A percentile compares a stretch with the other conserved stretches of the same genome.
Evolutionary conservation across 2,329 filamentous ascomycete species (phyloP).

Genomic region (Diaporthe citrichinensis): DNA sequence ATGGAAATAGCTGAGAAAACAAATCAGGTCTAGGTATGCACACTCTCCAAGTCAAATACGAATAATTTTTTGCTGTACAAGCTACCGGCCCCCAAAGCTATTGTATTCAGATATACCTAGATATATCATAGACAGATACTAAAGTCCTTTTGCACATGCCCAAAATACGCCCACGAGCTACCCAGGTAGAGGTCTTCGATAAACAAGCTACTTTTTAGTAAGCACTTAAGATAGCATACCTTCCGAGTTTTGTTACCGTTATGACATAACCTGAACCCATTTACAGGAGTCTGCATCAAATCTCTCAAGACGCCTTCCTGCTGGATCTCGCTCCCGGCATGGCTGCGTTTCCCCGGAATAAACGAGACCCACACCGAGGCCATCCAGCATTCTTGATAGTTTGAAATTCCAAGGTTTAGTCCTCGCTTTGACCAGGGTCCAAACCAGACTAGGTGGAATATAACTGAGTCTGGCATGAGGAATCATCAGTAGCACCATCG

Average conservation of each 20-base stretch:
- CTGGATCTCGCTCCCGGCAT: background rate
- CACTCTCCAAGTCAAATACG: background rate
- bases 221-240: background rate
- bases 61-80: background rate
- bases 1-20: background rate
- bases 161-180: background rate
- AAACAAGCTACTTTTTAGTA: background rate
- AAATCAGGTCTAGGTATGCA: background rate
- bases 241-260: background rate
- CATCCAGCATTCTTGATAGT: background rate
- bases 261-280: background rate
- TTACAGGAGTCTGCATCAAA: background rate
- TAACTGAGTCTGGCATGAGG: background rate
- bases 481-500: background rate
- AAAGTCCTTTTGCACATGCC: background rate
- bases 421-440: background rate
- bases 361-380: background rate
- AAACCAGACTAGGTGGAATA: background rate
- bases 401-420: background rate
- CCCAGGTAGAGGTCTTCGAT: background rate
- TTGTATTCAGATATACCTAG: background rate
- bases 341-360: background rate
- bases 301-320: too few relatives aligned
- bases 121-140: background rate
- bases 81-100: background rate